Base-by-base conservation (phyloP, 352 stramenopile genomes). In the Phytopythium boreale region DNA sequence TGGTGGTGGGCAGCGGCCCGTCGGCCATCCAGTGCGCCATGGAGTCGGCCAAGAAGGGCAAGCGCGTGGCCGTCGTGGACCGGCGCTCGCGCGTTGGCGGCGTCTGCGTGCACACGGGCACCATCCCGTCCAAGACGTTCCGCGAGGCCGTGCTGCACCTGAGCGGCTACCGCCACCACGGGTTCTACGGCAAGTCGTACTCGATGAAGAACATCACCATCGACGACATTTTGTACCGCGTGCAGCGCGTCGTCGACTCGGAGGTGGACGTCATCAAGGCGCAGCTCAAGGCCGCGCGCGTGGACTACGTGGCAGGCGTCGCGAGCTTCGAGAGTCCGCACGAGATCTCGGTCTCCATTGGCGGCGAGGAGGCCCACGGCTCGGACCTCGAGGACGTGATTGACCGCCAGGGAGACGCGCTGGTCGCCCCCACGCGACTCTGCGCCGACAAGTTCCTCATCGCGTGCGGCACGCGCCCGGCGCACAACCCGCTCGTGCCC, bases 91-190 rank as follows among this genome's bases (percentile, higher is more conserved):
- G 63, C 9, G 67, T 92, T 26, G 87, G 87, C 53, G 87, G 87
- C 61, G 87, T 95, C 36, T 95, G 87, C 59, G 87, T 93, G 37
- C 87, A 95, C 74, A 94, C 87, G 39, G 87, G 87, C 58, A 95
- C 87, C 2, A 93, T 95, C 71, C 86, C 87, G 57, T 93, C 84
- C 72, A 95, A 95, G 71, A 97, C 90, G 9, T 97, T 97, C 71
- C 88, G 90, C 24, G 90, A 97, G 70, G 89, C 90, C 24, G 86
- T 97, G 62, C 69, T 97, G 34, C 89, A 97, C 60, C 76, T 97
- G 29, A 95, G 89, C 10, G 90, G 88, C n/a, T 96, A 92, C 69
- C 80, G 89, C 39, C 90, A 97, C 72, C 87, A 95, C 59, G 86
- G 89, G 11, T 94, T 94, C 63, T 94, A 94, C 60, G 86, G 86